Evolutionary conservation across 805 yeast species (phyloP), one percentile per base, ranked within the genome.

Genomic region (Saccharomyces jurei): DNA sequence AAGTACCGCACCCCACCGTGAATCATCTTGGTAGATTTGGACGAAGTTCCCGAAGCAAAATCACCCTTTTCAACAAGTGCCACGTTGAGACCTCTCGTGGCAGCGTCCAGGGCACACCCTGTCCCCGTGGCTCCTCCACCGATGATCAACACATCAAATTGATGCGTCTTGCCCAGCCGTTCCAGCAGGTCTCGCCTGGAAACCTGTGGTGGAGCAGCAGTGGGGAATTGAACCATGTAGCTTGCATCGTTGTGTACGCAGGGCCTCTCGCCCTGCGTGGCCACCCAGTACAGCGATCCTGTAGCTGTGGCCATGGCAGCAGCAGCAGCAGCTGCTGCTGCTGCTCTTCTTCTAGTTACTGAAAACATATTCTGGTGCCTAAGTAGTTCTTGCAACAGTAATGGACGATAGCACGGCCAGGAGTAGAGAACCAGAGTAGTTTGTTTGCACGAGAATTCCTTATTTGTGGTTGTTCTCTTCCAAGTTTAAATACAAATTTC

Each of bases 101-200:
- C 81, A 41, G 97, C 97, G 72, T 91, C 98, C 48, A 91, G 75
- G 1, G 97, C 97, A 50, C 89, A 81, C 56, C 97, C 98, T 4
- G 96, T 76, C 58, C 98, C 98, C 14, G 94, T 85, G 44, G 97
- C 97, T 68, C 98, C 98, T 61, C 97, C 97, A 57, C 98, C 98
- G 61, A 92, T 83, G 61, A 91, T 78, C 59, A 91, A 73, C n/a
- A 91, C 79, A 68, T 92, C 97, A 84, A 66, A 84, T 79, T 52
- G 80, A 71, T 49, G 75, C 65, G 55, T 78, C 62, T 67, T 77
- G 74, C 60, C 55, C 55, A 84, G 68, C 56, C 77, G 77, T 4
- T 75, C 64, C 51, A 86, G 58, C 56, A 84, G 68, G 49, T 79
- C 81, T 3, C 72, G 70, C 67, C 92, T 75, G 27, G 88, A 87